These are phyloP conservation scores for Penicillium nucicola DNA, from an alignment of 495 filamentous ascomycete genomes.

Conservation along the genomic window DNA sequence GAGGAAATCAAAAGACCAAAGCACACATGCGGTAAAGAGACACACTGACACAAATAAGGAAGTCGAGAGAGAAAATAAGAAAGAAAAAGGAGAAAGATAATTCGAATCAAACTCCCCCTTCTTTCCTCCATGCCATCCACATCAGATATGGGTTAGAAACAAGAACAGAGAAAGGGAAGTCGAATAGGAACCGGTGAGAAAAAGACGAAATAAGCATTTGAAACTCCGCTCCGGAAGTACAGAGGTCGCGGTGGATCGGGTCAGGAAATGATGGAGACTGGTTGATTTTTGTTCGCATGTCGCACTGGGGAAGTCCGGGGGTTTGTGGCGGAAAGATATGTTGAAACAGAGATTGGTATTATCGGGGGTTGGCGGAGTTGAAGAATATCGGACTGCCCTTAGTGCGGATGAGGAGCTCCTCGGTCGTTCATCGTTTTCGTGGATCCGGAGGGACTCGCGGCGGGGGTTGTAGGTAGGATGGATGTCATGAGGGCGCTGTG, in stretches of 20 bases:
- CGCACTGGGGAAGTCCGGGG: conserved; percentile 16
- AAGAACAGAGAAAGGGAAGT: conserved; percentile 18
- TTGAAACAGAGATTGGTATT: conserved; percentile 8
- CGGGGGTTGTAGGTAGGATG: conserved; percentile 18
- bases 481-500: conserved; percentile 21
- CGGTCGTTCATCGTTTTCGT: conserved; percentile 33
- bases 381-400: conserved; percentile 15
- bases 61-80: conserved; percentile 15
- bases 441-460: conserved; percentile 20
- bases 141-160: conserved; percentile 29
- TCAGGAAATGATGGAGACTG: conserved; percentile 17
- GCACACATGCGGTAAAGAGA: conserved; percentile 29
- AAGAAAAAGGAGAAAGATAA: conserved; percentile 26
- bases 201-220: conserved; percentile 14
- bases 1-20: conserved; percentile 19
- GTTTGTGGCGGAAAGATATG: not conserved
- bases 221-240: conserved; percentile 21
- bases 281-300: conserved; percentile 14
- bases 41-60: conserved; percentile 21
- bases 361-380: conserved; percentile 11
- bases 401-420: conserved; percentile 20
- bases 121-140: conserved; percentile 30
- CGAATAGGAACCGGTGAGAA: conserved; percentile 13
- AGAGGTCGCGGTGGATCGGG: conserved; percentile 17
- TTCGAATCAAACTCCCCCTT: conserved; percentile 32